Evolutionary conservation across 228 moss, liverwort and hornwort genomes (phyloP).

Genomic region (Sphagnum fallax): DNA sequence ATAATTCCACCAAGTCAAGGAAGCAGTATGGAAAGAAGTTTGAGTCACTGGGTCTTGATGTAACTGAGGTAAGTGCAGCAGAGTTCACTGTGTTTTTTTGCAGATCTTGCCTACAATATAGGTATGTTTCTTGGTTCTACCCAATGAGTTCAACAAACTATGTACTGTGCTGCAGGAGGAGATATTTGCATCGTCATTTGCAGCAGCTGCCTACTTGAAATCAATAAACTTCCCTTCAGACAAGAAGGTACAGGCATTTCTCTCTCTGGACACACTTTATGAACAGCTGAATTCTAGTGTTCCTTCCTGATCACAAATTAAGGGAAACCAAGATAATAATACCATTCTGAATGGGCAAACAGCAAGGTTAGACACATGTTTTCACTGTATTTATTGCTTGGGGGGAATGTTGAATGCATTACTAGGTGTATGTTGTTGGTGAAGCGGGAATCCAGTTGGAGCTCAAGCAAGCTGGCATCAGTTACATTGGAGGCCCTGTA

Average conservation of each 20-base stretch:
- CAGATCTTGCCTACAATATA: neutral
- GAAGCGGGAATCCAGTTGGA: constrained; percentile 88
- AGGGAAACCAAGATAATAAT: neutral
- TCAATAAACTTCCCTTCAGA: constrained; percentile 83
- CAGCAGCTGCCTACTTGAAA: constrained; percentile 81
- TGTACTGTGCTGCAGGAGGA: constrained; percentile 61
- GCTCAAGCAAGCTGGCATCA: constrained; percentile 74
- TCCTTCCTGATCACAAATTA: neutral
- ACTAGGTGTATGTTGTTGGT: constrained; percentile 68
- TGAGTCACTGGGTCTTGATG: constrained; percentile 63
- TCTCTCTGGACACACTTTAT: neutral
- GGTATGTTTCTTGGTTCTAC: neutral
- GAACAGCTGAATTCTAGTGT: neutral
- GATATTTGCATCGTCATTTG: constrained; percentile 92
- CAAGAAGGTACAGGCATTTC: constrained; percentile 53
- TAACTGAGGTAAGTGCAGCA: constrained; percentile 55
- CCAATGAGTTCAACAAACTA: neutral
- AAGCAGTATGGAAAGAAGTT: constrained; percentile 93
- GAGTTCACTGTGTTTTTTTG: neutral
- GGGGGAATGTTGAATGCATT: neutral
- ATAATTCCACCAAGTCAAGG: constrained; percentile 96
- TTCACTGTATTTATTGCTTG: neutral
- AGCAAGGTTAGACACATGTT: neutral
- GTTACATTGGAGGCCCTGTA: constrained; percentile 87
- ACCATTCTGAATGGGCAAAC: neutral